Evolutionary conservation across 148 eudicot genomes (phyloP), one percentile per base, ranked within the genome.

Genomic region (Cornus controversa): DNA sequence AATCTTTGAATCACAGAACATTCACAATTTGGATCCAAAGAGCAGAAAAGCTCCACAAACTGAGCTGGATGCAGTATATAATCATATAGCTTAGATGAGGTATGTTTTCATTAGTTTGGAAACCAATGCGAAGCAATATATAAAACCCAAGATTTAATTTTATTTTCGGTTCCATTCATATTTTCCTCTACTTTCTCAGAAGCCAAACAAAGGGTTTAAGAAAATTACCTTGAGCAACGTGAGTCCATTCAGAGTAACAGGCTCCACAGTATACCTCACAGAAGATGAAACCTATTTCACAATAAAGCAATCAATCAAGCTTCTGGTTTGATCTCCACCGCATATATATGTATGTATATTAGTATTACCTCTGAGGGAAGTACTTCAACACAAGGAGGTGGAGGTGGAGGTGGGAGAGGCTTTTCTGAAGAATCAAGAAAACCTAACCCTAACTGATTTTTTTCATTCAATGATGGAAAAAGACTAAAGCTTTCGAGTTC

Each of bases 331-430:
- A 40, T 5, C 5, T 40, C 37, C 6, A 40, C 45, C 15, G 1
- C 22, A 54, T 54, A 54, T 16, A 54, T 54, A 54, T 14, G 4
- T 20, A 5, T 29, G 60, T 50, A 15, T 50, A 15, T 47, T 1
- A 37, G 60, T 3, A 36, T 6, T 84, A 93, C 98, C 94, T 93
- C 84, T 3, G 97, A 96, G 42, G 91, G 89, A 69, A 88, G 82
- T 37, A 96, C 91, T 89, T 96, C 98, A 20, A 90, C 63, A 64
- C 83, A 89, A 80, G 99, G 94, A 37, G 98, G 98, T n/a, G 91
- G 94, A 37, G 98, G 98, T n/a, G 91, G 91, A 75, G 93, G 90
- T 37, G 90, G 84, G 16, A 80, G 87, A 23, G 90, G 79, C 27
- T 85, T 84, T 45, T 84, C 86, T 10, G 83, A 82, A 36, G 77